Percentiles rank a stretch among this genome's conserved stretches.
phyloP scores from a whole-genome alignment of 1,284 basidiomycete genomes.

The Rhodotorula sp. region DNA sequence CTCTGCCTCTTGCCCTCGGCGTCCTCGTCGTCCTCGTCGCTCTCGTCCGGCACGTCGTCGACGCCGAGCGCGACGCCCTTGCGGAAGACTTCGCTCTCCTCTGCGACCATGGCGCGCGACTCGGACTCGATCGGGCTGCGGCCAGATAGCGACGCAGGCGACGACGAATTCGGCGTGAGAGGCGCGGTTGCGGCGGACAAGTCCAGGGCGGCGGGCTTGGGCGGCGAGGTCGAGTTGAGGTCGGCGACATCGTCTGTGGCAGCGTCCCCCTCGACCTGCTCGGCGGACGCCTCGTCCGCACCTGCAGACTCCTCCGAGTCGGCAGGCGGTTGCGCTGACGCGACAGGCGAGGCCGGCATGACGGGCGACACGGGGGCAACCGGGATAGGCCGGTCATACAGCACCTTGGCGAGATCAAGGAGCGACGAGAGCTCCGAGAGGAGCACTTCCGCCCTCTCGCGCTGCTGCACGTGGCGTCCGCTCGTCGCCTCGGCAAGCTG shows the following conservation, averaged over 20 bases:
- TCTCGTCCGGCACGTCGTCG: conserved; percentile 65
- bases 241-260: not conserved
- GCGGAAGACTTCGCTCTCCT: conserved; percentile 75
- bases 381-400: conserved; percentile 1
- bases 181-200: not conserved
- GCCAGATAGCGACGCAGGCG: not conserved
- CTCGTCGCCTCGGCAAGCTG: conserved; percentile 42
- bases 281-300: conserved; percentile 43
- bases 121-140: conserved; percentile 44
- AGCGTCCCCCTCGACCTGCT: conserved; percentile 63
- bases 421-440: conserved; percentile 28
- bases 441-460: conserved; percentile 33
- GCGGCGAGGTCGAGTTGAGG: not conserved
- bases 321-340: conserved; percentile 42
- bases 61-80: conserved; percentile 69
- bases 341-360: not conserved
- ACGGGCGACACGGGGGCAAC: not conserved
- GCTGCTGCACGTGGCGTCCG: conserved; percentile 46
- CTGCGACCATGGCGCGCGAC: conserved; percentile 42
- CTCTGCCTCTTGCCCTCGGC: conserved; percentile 72
- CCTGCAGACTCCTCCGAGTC: conserved; percentile 53
- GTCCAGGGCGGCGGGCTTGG: not conserved
- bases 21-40: conserved; percentile 63
- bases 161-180: not conserved
- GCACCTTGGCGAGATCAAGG: conserved; percentile 31